Conservation (phyloP, 805 yeast genomes). For the Cyberlindnera xylosilytica region DNA sequence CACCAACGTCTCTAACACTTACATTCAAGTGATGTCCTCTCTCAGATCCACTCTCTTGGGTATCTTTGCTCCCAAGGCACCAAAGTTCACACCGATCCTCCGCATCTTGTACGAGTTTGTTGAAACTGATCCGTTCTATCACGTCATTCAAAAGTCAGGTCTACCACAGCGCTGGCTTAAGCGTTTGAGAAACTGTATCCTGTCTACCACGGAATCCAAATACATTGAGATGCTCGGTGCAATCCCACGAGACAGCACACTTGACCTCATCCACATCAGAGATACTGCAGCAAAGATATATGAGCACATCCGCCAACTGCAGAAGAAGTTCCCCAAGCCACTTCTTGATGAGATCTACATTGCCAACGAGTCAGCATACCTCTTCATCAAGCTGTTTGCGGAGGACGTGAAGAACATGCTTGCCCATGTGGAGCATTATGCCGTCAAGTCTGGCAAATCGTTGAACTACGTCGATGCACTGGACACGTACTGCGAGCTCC, state of each 20-base stretch:
- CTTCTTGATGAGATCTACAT: slow-evolving; percentile 57
- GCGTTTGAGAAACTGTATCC: slow-evolving; percentile 33
- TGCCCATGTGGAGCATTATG: slow-evolving; percentile 44
- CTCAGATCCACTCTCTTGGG: slow-evolving; percentile 41
- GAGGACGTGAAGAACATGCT: slow-evolving; percentile 52
- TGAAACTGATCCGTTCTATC: slow-evolving; percentile 44
- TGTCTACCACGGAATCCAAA: slow-evolving; percentile 40
- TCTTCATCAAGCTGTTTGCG: slow-evolving; percentile 50
- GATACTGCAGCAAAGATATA: slow-evolving; percentile 54
- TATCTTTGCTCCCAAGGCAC: slow-evolving; percentile 44
- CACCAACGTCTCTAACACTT: slow-evolving; percentile 41
- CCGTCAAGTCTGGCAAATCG: slow-evolving; percentile 28
- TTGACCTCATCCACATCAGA: slow-evolving; percentile 53
- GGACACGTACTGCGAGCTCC: slow-evolving; percentile 50
- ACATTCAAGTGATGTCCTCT: slow-evolving; percentile 43
- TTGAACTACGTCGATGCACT: slow-evolving; percentile 51
- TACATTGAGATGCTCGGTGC: slow-evolving; percentile 41
- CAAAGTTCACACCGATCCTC: slow-evolving; percentile 55
- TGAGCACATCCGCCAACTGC: slow-evolving; percentile 45
- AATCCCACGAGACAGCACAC: slow-evolving; percentile 57
- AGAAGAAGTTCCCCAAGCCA: slow-evolving; percentile 58
- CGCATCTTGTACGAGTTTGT: slow-evolving; percentile 47
- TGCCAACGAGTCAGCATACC: slow-evolving; percentile 44
- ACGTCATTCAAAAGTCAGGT: slow-evolving; percentile 33
- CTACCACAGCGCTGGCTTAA: slow-evolving; percentile 43